These are phyloP conservation scores for Meyerozyma guilliermondii DNA, from an alignment of 1,139 yeast genomes.

Conservation along the genomic window DNA sequence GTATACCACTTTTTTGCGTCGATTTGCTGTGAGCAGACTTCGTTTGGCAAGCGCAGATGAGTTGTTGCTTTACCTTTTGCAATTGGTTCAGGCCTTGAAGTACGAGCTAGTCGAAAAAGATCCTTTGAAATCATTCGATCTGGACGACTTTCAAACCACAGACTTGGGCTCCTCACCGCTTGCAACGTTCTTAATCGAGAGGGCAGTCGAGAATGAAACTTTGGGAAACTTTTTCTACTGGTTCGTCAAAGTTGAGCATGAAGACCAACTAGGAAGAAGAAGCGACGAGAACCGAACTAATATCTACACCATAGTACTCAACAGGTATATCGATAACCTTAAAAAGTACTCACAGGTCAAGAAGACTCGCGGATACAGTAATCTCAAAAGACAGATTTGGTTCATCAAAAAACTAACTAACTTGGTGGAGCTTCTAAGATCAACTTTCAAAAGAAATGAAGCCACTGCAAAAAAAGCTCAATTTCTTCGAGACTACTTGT, in stretches of 20 bases:
- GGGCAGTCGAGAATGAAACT: constrained; percentile 60
- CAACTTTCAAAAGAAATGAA: constrained; percentile 39
- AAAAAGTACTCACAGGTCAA: constrained; percentile 25
- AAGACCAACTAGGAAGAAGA: constrained; percentile 46
- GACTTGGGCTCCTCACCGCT: constrained; percentile 47
- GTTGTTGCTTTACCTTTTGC: constrained; percentile 74
- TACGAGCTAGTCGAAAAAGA: constrained; percentile 41
- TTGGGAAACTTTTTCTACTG: constrained; percentile 86
- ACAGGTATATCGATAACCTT: constrained; percentile 35
- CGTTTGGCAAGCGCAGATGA: constrained; percentile 77
- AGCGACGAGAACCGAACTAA: constrained; percentile 12
- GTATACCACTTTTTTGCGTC: constrained; percentile 47
- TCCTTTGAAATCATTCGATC: not conserved
- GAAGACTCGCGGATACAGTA: constrained; percentile 31
- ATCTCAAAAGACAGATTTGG: constrained; percentile 42
- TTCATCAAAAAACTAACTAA: constrained; percentile 39
- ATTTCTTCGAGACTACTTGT: constrained; percentile 36
- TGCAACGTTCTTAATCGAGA: constrained; percentile 71
- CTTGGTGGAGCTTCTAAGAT: constrained; percentile 35
- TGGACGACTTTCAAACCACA: constrained; percentile 7
- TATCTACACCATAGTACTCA: constrained; percentile 33
- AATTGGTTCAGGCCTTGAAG: constrained; percentile 87
- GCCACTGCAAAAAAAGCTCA: constrained; percentile 41
- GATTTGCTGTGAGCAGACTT: constrained; percentile 84
- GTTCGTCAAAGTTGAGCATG: constrained; percentile 85